Base-by-base conservation (phyloP, 2,329 filamentous ascomycete genomes). In the Bisporella sp. region DNA sequence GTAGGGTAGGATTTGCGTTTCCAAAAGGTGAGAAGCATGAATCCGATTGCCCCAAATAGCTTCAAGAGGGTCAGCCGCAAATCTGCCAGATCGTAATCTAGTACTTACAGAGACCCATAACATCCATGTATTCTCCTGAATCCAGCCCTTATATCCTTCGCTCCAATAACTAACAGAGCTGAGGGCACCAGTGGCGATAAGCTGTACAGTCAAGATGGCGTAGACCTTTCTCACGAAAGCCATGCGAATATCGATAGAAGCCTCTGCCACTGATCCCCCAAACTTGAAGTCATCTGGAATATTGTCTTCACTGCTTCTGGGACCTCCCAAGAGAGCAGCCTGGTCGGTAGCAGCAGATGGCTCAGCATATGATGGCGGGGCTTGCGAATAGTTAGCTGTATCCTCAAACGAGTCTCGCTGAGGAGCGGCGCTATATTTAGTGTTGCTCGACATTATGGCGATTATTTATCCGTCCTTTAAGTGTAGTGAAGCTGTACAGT, bases 231-330 rank as follows among this genome's bases (percentile, higher is more conserved):
- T 85, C 62, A 96, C 78, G 70, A 96, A 99, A 71, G 93, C 88
- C 82, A 96, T 95, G 61, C 92, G 87, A 66, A 99, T 96, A 64
- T 95, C 90, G 65, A 97, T 77, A 21, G 91, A 95, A 44, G 89
- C 92, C 74, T 97, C 93, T 59, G 91, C 85, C 53, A 97, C 91
- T 13, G 85, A 89, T 55, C 90, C 91, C 61, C 92, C 93, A 66
- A 95, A 97, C 87, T 96, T 97, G 82, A 97, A 97, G 71, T 97
- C 92, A 73, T 97, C 92, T 1, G 92, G 92, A 42, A 97, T 68
- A 64, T 96, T 95, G 71, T 96, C 92, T 65, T 91, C 82, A 69
- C 91, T 91, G 66, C 77, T 79, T 62, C 91, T 82, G 47, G 89
- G 82, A 42, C 77, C 85, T 51, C 87, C 79, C 28, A 78, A 72